Base-by-base conservation (phyloP, 2,329 filamentous ascomycete genomes). In the Diaporthe sp. region DNA sequence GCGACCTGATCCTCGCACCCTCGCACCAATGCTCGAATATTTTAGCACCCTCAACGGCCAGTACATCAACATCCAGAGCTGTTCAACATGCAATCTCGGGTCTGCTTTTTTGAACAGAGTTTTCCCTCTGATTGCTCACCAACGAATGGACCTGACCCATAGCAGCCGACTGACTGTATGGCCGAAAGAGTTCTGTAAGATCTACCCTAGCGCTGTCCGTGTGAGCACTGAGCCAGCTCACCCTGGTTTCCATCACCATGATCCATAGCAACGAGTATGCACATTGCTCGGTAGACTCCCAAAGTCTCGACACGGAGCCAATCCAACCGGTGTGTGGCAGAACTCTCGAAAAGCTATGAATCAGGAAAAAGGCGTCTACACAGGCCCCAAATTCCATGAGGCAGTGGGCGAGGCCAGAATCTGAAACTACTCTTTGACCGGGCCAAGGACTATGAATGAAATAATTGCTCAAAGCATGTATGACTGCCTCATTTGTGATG, bases 1-100 rank as follows among this genome's bases (percentile, higher is more conserved):
- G 13, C 4, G 9, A 9, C 9, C 17, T 39, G 0, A 2, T 0
- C 6, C 34, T 37, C 22, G 15, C 3, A 3, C 17, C 1, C 34
- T 39, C 22, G 2, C 1, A 37, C 39, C 53, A 31, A 25, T 15
- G 6, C 25, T 12, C 7, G 25, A 8, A 3, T 31, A 9, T 13
- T 8, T 55, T 31, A 13, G n/a, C 25, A 12, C 22, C 12, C 10
- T 25, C 8, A 4, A n/a, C 9, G 25, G 49, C n/a, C 49, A 53
- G 55, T 37, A 22, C 55, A 31, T 22, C 19, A 34, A 19, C 15
- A 58, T 8, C 17, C 19, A n/a, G 19, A 22, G 9, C 55, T 19
- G 25, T n/a, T 37, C 55, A 37, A 37, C 31, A 37, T 13, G 55
- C 19, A 22, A 4, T 10, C 3, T n/a, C 12, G 0, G 44, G 31